Percentiles rank a stretch among this genome's conserved stretches.
Conservation (phyloP, 2,329 filamentous ascomycete genomes). For the Bipolaris sorokiniana region DNA sequence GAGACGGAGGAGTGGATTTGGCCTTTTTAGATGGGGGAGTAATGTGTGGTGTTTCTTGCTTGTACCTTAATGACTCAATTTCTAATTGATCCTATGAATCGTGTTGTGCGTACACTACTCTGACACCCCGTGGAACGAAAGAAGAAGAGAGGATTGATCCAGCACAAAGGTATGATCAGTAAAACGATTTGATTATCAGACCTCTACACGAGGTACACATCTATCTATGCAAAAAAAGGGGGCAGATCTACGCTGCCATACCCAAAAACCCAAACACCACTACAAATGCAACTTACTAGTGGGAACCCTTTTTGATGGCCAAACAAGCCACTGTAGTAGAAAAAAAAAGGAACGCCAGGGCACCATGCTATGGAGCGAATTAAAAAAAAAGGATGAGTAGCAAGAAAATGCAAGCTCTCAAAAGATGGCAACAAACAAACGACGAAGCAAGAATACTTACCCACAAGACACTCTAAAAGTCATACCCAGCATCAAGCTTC, state of each 20-base stretch:
- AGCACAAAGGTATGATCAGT: background rate
- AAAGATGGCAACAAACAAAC: background rate
- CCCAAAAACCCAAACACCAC: slow-evolving; percentile 7
- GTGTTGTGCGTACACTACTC: too few species aligned
- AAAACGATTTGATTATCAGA: too few species aligned
- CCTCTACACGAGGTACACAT: too few species aligned
- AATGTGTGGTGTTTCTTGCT: background rate
- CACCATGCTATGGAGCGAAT: slow-evolving; percentile 27
- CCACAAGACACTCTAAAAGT: slow-evolving; percentile 30
- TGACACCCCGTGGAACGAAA: background rate
- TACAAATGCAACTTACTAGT: background rate
- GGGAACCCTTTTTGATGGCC: background rate
- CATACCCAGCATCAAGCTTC: slow-evolving; percentile 23
- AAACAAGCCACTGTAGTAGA: background rate
- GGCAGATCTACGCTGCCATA: background rate
- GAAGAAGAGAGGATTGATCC: background rate
- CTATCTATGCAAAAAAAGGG: too few species aligned
- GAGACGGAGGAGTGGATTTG: slow-evolving; percentile 71
- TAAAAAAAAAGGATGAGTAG: slow-evolving; percentile 1
- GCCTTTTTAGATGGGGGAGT: slow-evolving; percentile 52
- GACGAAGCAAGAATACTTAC: background rate
- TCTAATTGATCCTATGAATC: background rate
- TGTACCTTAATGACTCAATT: background rate
- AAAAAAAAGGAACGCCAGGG: slow-evolving; percentile 15
- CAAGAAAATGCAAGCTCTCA: background rate